A percentile compares a stretch with the other conserved stretches of the same genome.
Evolutionary conservation across 83 land plant species (phyloP).

Genomic region (Thuja plicata): DNA sequence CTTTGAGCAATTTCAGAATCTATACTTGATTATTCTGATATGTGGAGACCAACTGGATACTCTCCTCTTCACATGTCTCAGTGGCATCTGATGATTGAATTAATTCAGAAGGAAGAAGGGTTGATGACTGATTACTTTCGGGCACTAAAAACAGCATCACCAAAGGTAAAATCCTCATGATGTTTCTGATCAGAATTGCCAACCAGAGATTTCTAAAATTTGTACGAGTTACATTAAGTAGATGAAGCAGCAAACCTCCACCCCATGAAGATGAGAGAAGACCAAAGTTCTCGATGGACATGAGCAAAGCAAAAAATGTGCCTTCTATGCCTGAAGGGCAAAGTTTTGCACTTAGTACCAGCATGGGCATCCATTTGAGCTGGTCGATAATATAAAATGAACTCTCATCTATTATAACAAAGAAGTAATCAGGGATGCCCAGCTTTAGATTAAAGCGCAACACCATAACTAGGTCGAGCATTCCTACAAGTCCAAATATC

Average conservation of each 20-base stretch:
- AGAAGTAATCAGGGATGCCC: slow-evolving; percentile 45
- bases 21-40: neutral
- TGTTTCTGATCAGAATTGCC: slow-evolving; percentile 41
- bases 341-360: slow-evolving; percentile 59
- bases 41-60: slow-evolving; percentile 5
- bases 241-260: slow-evolving; percentile 47
- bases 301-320: slow-evolving; percentile 71
- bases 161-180: slow-evolving; percentile 46
- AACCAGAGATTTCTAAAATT: slow-evolving; percentile 62
- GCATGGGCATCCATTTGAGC: slow-evolving; percentile 70
- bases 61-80: slow-evolving; percentile 4
- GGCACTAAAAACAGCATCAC: slow-evolving; percentile 59
- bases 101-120: slow-evolving; percentile 30
- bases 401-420: slow-evolving; percentile 54
- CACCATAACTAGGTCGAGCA: slow-evolving; percentile 61
- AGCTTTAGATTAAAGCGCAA: slow-evolving; percentile 49
- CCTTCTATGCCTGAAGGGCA: slow-evolving; percentile 80
- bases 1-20: neutral
- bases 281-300: slow-evolving; percentile 71
- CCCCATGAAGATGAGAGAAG: slow-evolving; percentile 38
- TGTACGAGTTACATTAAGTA: slow-evolving; percentile 48
- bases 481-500: slow-evolving; percentile 43
- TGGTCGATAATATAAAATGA: slow-evolving; percentile 23
- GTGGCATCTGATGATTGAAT: neutral
- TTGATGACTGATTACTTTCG: slow-evolving; percentile 25